Percentiles rank a stretch among this genome's conserved stretches.
These are phyloP conservation scores for Selaginella tamariscina DNA, from an alignment of 75 land plant genomes.

Conservation along the genomic window DNA sequence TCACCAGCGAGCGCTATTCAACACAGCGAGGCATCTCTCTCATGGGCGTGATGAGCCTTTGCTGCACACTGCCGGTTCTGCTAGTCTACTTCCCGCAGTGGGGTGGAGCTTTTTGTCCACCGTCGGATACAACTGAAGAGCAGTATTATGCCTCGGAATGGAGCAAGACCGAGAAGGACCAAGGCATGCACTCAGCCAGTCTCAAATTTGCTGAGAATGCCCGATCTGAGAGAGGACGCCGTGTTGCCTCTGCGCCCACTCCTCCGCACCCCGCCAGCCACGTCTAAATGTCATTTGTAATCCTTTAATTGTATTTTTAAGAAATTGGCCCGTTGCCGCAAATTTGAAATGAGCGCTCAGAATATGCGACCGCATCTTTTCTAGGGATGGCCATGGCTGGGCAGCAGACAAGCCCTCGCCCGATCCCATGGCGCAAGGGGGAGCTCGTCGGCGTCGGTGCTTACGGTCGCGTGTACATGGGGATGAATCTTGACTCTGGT, in stretches of 20 bases:
- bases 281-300: neutral
- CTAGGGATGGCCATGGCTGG: neutral
- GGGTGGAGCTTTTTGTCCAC: constrained; percentile 45
- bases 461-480: constrained; percentile 93
- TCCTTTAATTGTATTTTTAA: too few species aligned
- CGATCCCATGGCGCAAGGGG: constrained; percentile 92
- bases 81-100: constrained; percentile 69
- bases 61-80: constrained; percentile 31
- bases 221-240: constrained; percentile 41
- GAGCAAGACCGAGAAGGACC: constrained; percentile 34
- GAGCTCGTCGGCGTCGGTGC: constrained; percentile 92
- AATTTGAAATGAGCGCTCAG: neutral
- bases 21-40: constrained; percentile 41
- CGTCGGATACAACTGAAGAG: constrained; percentile 41
- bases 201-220: constrained; percentile 61
- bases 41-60: constrained; percentile 65
- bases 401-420: constrained; percentile 16
- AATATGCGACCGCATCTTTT: neutral
- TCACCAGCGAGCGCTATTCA: constrained; percentile 37
- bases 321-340: neutral
- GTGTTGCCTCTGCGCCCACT: neutral
- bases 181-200: constrained; percentile 33
- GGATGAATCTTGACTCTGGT: constrained; percentile 95
- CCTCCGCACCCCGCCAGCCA: neutral
- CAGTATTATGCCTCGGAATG: constrained; percentile 55